A percentile compares a stretch with the other conserved stretches of the same genome.
These are phyloP conservation scores for Triglochin maritima DNA, from an alignment of 106 monocot genomes.

Conservation along the genomic window DNA sequence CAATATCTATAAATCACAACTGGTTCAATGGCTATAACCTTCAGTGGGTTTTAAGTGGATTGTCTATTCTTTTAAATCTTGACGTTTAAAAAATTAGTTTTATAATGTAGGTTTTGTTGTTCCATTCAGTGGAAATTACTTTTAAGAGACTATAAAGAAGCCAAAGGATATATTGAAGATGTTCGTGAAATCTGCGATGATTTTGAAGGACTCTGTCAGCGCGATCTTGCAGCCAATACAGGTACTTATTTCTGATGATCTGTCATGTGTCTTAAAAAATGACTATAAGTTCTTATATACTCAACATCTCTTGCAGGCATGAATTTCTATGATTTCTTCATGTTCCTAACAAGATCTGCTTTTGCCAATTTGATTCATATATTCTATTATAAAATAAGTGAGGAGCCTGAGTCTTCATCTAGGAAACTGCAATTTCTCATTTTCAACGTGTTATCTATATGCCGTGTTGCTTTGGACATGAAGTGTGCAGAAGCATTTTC, in stretches of 20 bases:
- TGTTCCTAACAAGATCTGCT: conserved; percentile 52
- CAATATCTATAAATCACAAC: conserved; percentile 99
- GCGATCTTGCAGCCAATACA: conserved; percentile 95
- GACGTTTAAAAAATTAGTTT: conserved; percentile 12
- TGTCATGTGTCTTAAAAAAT: not conserved
- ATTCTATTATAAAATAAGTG: conserved; percentile 20
- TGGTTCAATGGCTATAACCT: conserved; percentile 97
- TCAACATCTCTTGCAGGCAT: conserved; percentile 43
- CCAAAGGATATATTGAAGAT: conserved; percentile 70
- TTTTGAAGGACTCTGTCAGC: conserved; percentile 94
- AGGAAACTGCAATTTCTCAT: conserved; percentile 23
- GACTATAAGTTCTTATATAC: not conserved
- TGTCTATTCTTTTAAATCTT: conserved; percentile 54
- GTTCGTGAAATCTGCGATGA: conserved; percentile 81
- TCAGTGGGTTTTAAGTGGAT: conserved; percentile 68
- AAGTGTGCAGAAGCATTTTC: conserved; percentile 54
- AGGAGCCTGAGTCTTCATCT: conserved; percentile 4
- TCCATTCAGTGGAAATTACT: conserved; percentile 22
- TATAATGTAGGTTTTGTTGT: not conserved
- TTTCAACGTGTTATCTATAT: conserved; percentile 41
- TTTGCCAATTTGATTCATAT: conserved; percentile 49
- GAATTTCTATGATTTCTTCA: conserved; percentile 89
- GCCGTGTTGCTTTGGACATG: conserved; percentile 54
- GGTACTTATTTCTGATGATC: conserved; percentile 25
- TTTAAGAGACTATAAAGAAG: conserved; percentile 7